Conservation (phyloP, 177 flowering plant species). For the Vitis hybrid region DNA sequence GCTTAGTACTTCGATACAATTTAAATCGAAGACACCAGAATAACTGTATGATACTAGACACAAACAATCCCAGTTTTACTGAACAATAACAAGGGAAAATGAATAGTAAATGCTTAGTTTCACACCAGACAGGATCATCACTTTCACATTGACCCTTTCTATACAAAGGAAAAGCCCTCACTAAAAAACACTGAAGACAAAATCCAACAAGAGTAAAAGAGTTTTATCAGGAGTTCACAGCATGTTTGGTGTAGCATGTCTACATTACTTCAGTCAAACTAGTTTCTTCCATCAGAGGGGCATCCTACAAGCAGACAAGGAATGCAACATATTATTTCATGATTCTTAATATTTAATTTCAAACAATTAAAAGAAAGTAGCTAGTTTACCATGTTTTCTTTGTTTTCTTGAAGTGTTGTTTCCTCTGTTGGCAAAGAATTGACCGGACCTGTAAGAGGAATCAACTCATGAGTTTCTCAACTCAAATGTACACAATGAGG, state of each 20-base stretch:
- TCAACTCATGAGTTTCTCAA: neutral
- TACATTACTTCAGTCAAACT: constrained; percentile 20
- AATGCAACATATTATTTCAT: neutral
- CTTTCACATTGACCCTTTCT: constrained; percentile 19
- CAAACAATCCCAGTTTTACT: too few species aligned
- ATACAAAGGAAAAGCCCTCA: constrained; percentile 29
- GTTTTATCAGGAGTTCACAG: neutral
- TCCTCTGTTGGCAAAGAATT: constrained; percentile 15
- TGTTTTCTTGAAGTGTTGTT: constrained; percentile 31
- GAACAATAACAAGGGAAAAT: too few species aligned
- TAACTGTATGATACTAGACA: too few species aligned
- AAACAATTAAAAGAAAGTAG: neutral
- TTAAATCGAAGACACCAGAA: too few species aligned
- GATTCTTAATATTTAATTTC: too few species aligned
- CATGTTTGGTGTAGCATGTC: neutral
- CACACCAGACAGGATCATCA: constrained; percentile 3
- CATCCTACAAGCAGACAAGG: constrained; percentile 23
- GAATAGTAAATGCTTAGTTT: too few species aligned
- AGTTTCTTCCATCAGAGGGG: constrained; percentile 17
- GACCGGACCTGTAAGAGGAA: constrained; percentile 19
- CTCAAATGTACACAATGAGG: neutral
- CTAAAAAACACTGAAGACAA: constrained; percentile 22
- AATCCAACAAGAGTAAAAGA: constrained; percentile 9
- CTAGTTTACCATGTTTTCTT: constrained; percentile 51
- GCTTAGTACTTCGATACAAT: too few species aligned